Conservation (phyloP, 2,329 filamentous ascomycete species). For the Celoporthe dispersa region DNA sequence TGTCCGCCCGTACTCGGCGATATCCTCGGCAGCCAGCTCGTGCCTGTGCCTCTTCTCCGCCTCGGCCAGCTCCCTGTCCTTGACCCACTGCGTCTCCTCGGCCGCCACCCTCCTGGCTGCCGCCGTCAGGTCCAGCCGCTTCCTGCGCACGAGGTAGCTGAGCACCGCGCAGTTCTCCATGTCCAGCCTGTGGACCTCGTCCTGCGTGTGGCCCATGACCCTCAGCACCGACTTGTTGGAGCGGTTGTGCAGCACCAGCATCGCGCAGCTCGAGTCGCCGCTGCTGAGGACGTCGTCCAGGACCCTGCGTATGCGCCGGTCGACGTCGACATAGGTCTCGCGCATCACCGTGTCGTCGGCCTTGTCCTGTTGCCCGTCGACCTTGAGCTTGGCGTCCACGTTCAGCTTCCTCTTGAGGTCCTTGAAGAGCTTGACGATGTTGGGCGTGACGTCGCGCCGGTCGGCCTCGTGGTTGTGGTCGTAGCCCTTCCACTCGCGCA, state of each 20-base stretch:
- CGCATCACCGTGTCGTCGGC: conserved; percentile 13
- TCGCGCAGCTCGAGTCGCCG: conserved; percentile 1
- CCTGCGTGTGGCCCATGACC: conserved; percentile 24
- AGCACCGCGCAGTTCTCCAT: conserved; percentile 23
- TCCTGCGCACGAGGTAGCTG: conserved; percentile 18
- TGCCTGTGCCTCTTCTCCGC: conserved; percentile 13
- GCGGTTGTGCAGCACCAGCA: conserved; percentile 27
- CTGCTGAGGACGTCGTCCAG: conserved; percentile 23
- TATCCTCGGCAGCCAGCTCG: neutral
- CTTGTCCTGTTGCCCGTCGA: conserved; percentile 11
- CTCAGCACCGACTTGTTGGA: conserved; percentile 25
- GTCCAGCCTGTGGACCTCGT: conserved; percentile 8
- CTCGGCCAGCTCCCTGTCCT: conserved; percentile 3
- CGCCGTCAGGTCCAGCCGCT: neutral
- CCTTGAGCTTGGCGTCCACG: neutral
- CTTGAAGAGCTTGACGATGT: conserved; percentile 6
- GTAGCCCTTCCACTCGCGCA: conserved; percentile 29
- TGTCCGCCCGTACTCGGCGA: conserved; percentile 9
- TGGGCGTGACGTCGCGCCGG: neutral
- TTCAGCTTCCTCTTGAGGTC: neutral
- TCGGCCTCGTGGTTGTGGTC: conserved; percentile 25
- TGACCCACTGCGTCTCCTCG: neutral
- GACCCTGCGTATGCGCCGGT: conserved; percentile 20
- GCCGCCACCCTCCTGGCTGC: neutral
- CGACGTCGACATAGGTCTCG: conserved; percentile 26